Evolutionary conservation across 495 filamentous ascomycete genomes (phyloP), one percentile per base, ranked within the genome.

Genomic region (Tetracladium setigerum): DNA sequence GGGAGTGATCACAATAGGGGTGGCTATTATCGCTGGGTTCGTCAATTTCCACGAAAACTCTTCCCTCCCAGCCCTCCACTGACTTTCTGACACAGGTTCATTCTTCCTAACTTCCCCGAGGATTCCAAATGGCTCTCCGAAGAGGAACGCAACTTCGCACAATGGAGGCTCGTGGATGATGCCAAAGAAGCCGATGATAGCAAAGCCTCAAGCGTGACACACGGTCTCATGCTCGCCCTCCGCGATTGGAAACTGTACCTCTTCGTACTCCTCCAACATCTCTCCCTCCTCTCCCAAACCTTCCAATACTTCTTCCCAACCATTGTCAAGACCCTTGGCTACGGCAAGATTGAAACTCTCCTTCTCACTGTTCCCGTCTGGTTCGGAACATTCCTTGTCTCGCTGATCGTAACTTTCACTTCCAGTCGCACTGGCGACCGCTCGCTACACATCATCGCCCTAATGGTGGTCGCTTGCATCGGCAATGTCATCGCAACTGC

Each of bases 1-100:
- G 44, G 59, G 71, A 11, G 57, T 69, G 11, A 65, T 65, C 35
- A 54, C 50, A 3, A 50, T 63, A 15, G 59, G 58, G 12, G 53
- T 66, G n/a, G 38, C 55, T 7, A n/a, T 43, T 12, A 9, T 33
- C n/a, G 43, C 33, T 38, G 18, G 22, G 44, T 49, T 27, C 5
- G 22, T 59, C 63, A 31, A 46, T 57, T 43, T 54, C 68, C 12
- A 59, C 69, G 11, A 64, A 61, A 35, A 46, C 44, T 6, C 46
- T 62, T 27, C 22, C 7, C 22, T 27, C 3, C 3, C 7, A 27
- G 7, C 52, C n/a, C 4, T 37, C 32, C 15, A 55, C 55, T 19
- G n/a, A 58, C 10, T 49, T 41, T 27, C 22, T 27, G 22, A 24
- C 49, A 54, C n/a, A 57, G 34, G 24, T 48, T 44, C 13, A 19